These are phyloP conservation scores for Aureobasidium uvarum DNA, from an alignment of 2,329 filamentous ascomycete species.

Conservation along the genomic window DNA sequence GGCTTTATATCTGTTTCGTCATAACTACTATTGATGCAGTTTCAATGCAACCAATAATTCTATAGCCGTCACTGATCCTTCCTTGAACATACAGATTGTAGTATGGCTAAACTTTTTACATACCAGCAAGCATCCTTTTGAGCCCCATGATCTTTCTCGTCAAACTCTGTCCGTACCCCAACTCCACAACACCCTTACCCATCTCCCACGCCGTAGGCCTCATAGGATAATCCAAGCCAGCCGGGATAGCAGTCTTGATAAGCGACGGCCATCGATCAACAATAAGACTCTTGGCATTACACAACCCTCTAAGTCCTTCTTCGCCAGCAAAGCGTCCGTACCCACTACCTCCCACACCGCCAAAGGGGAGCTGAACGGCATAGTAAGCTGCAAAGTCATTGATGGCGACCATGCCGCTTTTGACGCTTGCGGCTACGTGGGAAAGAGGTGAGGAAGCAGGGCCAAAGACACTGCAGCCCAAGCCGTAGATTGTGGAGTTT, in stretches of 20 bases:
- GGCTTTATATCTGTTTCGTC: too few relatives aligned
- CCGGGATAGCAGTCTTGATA: slow-evolving; percentile 73
- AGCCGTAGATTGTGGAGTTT: slow-evolving; percentile 80
- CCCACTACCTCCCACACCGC: slow-evolving; percentile 79
- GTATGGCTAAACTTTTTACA: not conserved
- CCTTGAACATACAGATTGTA: too few relatives aligned
- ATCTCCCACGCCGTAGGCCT: slow-evolving; percentile 42
- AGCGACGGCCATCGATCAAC: slow-evolving; percentile 63
- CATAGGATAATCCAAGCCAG: slow-evolving; percentile 78
- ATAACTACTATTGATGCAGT: too few relatives aligned
- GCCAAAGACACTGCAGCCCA: slow-evolving; percentile 88
- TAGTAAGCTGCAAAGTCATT: slow-evolving; percentile 97
- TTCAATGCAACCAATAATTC: too few relatives aligned
- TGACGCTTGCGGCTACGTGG: slow-evolving; percentile 64
- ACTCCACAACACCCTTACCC: slow-evolving; percentile 48
- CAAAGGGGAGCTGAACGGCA: slow-evolving; percentile 91
- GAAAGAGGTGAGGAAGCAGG: slow-evolving; percentile 55
- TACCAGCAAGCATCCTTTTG: slow-evolving; percentile 37
- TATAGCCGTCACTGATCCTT: too few relatives aligned
- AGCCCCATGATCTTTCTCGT: slow-evolving; percentile 43
- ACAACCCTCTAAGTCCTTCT: slow-evolving; percentile 80
- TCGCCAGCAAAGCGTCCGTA: slow-evolving; percentile 92
- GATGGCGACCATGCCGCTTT: slow-evolving; percentile 86
- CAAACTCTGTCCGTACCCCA: slow-evolving; percentile 49
- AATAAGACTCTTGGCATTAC: slow-evolving; percentile 85